Evolutionary conservation across 495 filamentous ascomycete genomes (phyloP).

Genomic region (Cercophora sp.): DNA sequence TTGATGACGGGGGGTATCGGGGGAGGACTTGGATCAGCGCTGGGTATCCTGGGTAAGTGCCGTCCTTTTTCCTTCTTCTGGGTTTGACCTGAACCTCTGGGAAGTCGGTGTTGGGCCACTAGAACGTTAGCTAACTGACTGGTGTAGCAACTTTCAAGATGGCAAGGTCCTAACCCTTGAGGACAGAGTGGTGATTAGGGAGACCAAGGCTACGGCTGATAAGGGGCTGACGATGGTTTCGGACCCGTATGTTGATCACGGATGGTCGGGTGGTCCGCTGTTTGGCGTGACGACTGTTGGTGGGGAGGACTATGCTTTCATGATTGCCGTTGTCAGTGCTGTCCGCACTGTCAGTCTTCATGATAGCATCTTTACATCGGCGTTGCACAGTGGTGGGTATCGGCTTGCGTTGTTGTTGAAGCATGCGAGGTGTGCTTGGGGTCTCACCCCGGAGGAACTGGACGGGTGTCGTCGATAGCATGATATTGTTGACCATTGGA

Average conservation of each 20-base stretch:
- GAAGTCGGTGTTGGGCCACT: too few relatives aligned
- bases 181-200: too few relatives aligned
- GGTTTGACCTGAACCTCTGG: too few relatives aligned
- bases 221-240: background rate
- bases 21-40: background rate
- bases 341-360: background rate
- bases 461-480: background rate
- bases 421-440: background rate
- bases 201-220: background rate
- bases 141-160: too few relatives aligned
- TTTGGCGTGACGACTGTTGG: background rate
- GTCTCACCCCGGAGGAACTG: background rate
- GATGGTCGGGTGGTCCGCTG: constrained; percentile 5
- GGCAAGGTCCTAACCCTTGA: too few relatives aligned
- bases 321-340: background rate
- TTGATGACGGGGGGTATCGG: background rate
- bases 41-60: background rate
- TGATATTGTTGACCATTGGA: background rate
- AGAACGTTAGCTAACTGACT: too few relatives aligned
- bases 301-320: background rate
- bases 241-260: background rate
- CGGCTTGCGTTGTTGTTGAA: background rate
- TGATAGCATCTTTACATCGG: background rate
- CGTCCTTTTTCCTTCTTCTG: too few relatives aligned
- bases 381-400: background rate